A percentile compares a stretch with the other conserved stretches of the same genome.
Conservation (phyloP, 805 yeast species). For the Diddensiella transvaalensis region DNA sequence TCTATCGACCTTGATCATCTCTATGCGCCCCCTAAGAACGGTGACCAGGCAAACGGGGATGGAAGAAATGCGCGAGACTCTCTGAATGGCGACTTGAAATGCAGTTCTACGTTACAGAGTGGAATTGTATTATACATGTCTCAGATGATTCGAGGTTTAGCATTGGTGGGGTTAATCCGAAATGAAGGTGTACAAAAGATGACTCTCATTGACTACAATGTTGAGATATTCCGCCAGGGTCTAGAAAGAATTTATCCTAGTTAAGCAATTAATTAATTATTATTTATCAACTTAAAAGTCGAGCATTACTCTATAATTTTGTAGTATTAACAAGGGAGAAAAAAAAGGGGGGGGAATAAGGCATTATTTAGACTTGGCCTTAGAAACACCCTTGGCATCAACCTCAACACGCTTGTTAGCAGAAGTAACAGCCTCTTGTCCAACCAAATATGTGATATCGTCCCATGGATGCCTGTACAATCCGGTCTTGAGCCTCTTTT, state of each 20-base stretch:
- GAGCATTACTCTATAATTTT: no score
- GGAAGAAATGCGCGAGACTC: background rate
- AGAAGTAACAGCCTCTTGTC: slow-evolving; percentile 35
- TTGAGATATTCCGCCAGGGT: slow-evolving; percentile 71
- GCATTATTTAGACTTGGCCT: slow-evolving; percentile 26
- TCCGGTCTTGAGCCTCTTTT: slow-evolving; percentile 45
- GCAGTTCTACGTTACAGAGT: slow-evolving; percentile 72
- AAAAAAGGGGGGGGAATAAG: no score
- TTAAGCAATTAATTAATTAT: no score
- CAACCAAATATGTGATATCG: slow-evolving; percentile 43
- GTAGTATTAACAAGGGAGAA: background rate
- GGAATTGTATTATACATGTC: slow-evolving; percentile 81
- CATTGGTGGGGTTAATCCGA: slow-evolving; percentile 82
- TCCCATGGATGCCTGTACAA: slow-evolving; percentile 48
- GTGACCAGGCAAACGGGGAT: background rate
- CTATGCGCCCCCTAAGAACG: slow-evolving; percentile 24
- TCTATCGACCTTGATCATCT: slow-evolving; percentile 72
- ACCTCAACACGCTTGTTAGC: slow-evolving; percentile 35
- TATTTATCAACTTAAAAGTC: no score
- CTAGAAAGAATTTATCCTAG: slow-evolving; percentile 42
- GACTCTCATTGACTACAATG: slow-evolving; percentile 84
- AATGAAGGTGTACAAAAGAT: slow-evolving; percentile 52
- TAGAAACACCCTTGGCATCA: slow-evolving; percentile 32
- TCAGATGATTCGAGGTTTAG: slow-evolving; percentile 90
- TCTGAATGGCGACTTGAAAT: slow-evolving; percentile 39